Percentiles rank a stretch among this genome's conserved stretches.
phyloP scores from a whole-genome alignment of 2,329 filamentous ascomycete species.

The Ambrosiella cleistominuta region DNA sequence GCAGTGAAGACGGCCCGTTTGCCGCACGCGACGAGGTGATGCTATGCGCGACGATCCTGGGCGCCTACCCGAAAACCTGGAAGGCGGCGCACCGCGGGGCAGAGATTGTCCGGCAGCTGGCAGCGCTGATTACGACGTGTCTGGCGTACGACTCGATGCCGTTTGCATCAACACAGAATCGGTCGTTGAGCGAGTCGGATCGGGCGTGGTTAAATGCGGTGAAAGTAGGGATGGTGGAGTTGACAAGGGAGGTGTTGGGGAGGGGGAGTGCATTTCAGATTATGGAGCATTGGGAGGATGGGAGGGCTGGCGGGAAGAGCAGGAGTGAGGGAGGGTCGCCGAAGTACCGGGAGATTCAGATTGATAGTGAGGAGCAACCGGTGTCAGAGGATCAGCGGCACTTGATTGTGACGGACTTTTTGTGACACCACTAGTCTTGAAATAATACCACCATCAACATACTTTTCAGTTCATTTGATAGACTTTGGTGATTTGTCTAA shows the following conservation, averaged over 20 bases:
- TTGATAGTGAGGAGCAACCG: neutral
- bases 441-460: too few species aligned
- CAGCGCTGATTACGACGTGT: neutral
- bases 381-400: neutral
- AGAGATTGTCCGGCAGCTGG: slow-evolving; percentile 5
- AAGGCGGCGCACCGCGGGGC: slow-evolving; percentile 6
- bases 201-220: slow-evolving; percentile 2
- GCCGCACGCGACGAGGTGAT: slow-evolving; percentile 3
- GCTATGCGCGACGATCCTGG: slow-evolving; percentile 4
- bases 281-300: slow-evolving; percentile 9
- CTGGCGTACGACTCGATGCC: neutral
- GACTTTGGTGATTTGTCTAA: too few species aligned
- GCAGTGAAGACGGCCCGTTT: slow-evolving; percentile 1
- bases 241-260: slow-evolving; percentile 6
- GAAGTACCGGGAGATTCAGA: neutral
- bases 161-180: neutral
- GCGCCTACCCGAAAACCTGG: slow-evolving; percentile 2
- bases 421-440: neutral
- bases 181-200: neutral
- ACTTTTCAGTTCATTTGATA: too few species aligned
- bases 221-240: slow-evolving; percentile 1
- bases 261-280: slow-evolving; percentile 5
- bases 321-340: neutral
- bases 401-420: neutral
- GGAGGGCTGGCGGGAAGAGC: neutral